phyloP scores from a whole-genome alignment of 2,329 filamentous ascomycete species.

The Pseudogymnoascus sp. region DNA sequence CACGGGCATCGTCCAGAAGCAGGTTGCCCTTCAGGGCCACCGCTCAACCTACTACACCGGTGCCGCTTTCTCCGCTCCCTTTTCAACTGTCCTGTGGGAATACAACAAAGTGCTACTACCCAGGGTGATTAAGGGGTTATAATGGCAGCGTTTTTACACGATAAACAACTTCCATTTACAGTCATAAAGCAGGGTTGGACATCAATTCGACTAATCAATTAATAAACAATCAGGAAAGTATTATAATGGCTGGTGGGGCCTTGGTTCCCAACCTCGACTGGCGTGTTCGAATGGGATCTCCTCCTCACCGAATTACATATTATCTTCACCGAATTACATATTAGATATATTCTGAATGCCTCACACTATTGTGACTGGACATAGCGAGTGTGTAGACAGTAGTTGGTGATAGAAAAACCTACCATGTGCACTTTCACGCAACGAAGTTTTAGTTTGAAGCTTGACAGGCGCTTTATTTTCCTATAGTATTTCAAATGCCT shows the following conservation, averaged over 20 bases:
- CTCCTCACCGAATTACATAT: too few species aligned
- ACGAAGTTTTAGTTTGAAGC: background rate
- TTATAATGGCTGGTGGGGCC: background rate
- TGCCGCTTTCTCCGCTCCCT: slow-evolving; percentile 27
- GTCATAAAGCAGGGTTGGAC: background rate
- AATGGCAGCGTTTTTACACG: background rate
- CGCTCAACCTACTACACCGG: slow-evolving; percentile 40
- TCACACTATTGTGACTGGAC: too few species aligned
- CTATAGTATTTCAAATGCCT: background rate
- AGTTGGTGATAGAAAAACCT: background rate
- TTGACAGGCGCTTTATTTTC: background rate
- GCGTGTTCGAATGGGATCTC: too few species aligned
- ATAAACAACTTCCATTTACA: background rate
- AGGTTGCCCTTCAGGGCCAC: slow-evolving; percentile 37
- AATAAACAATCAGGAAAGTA: background rate
- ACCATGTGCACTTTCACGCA: background rate
- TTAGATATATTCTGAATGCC: too few species aligned
- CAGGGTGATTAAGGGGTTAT: slow-evolving; percentile 14
- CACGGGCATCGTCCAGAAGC: slow-evolving; percentile 34
- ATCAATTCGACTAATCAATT: background rate
- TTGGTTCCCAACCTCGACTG: too few species aligned
- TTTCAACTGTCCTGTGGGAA: slow-evolving; percentile 30
- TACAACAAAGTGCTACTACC: slow-evolving; percentile 27
- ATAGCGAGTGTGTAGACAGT: too few species aligned
- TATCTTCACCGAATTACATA: too few species aligned